Percentiles rank a stretch among this genome's conserved stretches.
Conservation (phyloP, 148 eudicot species). For the Beta vulgaris region DNA sequence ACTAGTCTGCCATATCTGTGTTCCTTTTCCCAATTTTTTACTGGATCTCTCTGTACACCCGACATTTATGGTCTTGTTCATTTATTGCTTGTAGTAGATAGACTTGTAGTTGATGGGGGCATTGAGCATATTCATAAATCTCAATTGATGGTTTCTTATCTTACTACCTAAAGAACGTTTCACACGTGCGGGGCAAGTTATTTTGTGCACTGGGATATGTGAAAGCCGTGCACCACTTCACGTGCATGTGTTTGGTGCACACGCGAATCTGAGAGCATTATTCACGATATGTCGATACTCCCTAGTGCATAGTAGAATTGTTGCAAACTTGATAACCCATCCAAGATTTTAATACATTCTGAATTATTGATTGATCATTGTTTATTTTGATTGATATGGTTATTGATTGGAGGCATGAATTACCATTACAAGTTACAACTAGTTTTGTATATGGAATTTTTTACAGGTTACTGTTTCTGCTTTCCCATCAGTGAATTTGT, state of each 20-base stretch:
- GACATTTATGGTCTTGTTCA: no score
- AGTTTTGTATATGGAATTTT: neutral
- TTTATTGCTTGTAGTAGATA: conserved; percentile 2
- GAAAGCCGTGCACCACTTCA: neutral
- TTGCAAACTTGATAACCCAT: no score
- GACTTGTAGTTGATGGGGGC: conserved; percentile 1
- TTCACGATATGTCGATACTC: no score
- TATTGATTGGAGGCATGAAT: neutral
- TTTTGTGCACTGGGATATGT: no score
- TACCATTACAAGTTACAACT: neutral
- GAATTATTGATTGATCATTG: neutral
- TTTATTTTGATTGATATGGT: neutral
- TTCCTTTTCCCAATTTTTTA: no score
- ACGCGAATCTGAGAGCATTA: no score
- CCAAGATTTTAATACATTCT: no score
- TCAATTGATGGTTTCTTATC: neutral
- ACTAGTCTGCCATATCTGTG: neutral
- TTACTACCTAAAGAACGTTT: neutral
- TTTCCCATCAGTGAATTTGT: neutral
- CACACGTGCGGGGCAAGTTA: neutral
- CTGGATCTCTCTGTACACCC: no score
- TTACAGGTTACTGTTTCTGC: neutral
- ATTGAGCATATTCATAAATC: neutral
- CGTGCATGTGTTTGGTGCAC: no score
- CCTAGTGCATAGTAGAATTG: no score